Percentiles rank a stretch among this genome's conserved stretches.
Conservation (phyloP, 139 green algal species). For the Asterochloris erici region DNA sequence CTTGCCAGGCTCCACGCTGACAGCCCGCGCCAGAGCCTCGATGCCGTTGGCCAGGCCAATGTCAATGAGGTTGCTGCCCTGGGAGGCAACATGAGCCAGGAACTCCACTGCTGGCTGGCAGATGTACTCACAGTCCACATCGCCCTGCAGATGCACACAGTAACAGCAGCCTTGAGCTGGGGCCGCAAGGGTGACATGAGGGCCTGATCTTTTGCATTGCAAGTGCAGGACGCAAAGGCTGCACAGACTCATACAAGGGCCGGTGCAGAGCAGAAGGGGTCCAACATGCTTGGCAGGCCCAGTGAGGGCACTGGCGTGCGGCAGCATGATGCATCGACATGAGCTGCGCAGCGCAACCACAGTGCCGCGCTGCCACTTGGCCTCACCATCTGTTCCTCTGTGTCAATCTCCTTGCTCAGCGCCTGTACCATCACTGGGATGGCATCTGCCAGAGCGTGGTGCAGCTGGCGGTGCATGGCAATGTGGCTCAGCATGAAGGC, state of each 20-base stretch:
- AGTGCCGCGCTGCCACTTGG: too few relatives aligned
- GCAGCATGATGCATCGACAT: too few relatives aligned
- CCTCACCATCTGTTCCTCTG: background rate
- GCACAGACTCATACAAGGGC: too few relatives aligned
- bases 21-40: slow-evolving; percentile 4
- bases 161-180: too few relatives aligned
- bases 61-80: slow-evolving; percentile 1
- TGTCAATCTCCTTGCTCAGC: slow-evolving; percentile 12
- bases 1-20: slow-evolving; percentile 13
- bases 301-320: too few relatives aligned
- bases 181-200: too few relatives aligned
- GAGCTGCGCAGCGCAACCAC: too few relatives aligned
- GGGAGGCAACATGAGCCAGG: slow-evolving; percentile 1
- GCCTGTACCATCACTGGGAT: slow-evolving; percentile 4
- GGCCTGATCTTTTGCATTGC: too few relatives aligned
- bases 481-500: slow-evolving; percentile 9
- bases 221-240: too few relatives aligned
- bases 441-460: background rate
- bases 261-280: too few relatives aligned
- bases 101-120: slow-evolving; percentile 14
- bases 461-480: slow-evolving; percentile 7
- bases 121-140: slow-evolving; percentile 9
- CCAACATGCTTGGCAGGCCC: too few relatives aligned
- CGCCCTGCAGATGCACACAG: background rate
- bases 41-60: slow-evolving; percentile 13